Evolutionary conservation across 345 rosid genomes (phyloP).

Genomic region (Theobroma cacao): DNA sequence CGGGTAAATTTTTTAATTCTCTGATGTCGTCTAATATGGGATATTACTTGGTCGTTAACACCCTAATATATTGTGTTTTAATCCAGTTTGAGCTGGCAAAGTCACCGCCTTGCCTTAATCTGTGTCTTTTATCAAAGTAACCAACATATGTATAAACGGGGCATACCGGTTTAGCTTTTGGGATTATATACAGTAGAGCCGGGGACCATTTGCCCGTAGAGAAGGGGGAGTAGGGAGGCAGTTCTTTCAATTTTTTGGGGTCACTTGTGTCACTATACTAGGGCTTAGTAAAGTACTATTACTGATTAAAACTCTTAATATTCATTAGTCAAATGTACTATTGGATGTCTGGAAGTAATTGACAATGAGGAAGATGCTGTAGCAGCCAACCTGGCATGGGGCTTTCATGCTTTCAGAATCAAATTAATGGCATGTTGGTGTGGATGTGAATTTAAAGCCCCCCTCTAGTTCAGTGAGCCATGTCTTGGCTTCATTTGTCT

Average conservation of each 20-base stretch:
- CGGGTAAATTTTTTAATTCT: not conserved
- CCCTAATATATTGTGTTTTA: not conserved
- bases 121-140: slow-evolving; percentile 20
- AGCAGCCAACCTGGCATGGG: not conserved
- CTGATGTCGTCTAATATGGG: not conserved
- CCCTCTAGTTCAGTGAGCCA: not conserved
- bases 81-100: slow-evolving; percentile 17
- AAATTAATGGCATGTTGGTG: not conserved
- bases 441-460: not conserved
- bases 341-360: not conserved
- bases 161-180: slow-evolving; percentile 10
- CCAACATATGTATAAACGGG: not conserved
- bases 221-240: not conserved
- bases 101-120: slow-evolving; percentile 20
- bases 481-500: not conserved
- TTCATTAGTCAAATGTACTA: not conserved
- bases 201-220: slow-evolving; percentile 5
- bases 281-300: not conserved
- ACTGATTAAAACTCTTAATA: not conserved
- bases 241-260: not conserved
- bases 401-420: not conserved
- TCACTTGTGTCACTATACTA: slow-evolving; percentile 7
- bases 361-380: not conserved
- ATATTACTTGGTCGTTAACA: slow-evolving; percentile 2
- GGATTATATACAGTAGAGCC: slow-evolving; percentile 10